Evolutionary conservation across 352 stramenopile species (phyloP), one percentile per base, ranked within the genome.

Genomic region (Lagenidium giganteum): DNA sequence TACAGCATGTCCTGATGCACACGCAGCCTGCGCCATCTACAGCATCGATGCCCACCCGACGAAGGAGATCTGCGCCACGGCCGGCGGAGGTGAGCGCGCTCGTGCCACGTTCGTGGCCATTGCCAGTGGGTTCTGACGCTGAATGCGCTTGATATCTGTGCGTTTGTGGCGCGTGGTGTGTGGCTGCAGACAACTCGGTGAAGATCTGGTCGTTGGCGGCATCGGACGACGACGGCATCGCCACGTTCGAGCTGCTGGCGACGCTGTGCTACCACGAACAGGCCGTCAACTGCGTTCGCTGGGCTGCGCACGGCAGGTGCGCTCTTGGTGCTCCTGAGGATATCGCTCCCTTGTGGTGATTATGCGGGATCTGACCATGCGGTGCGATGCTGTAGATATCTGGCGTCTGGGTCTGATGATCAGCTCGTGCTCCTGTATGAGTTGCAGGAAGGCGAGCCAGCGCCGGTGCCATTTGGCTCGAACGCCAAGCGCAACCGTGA

Each of bases 211-310:
- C 82, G 28, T 38, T 92, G 13, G 53, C 67, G 30, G 22, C 32
- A 7, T 53, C 47, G 2, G 17, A 40, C n/a, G 28, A 32, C 0
- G 65, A 67, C 17, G 70, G 57, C 26, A 62, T 86, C 28, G 73
- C 75, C 29, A 73, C 67, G 2, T 92, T 89, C 54, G 76, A 92
- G 62, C 63, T 94, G 26, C 47, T 94, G 20, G 79, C 77, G 25
- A 94, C 82, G 44, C 57, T 94, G 34, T 58, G 66, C 23, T 85
- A 83, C 48, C 82, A 94, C 55, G 70, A 92, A 44, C 78, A 92
- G 54, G 79, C 82, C 4, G 82, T 94, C 35, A 94, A 94, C 53
- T 90, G 79, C 40, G 79, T 94, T 36, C 82, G 82, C 12, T 94
- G 82, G 82, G 79, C 82, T 8, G 61, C 55, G 16, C 78, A 90